Percentiles rank a stretch among this genome's conserved stretches.
Conservation (phyloP, 208 protist genomes). For the Acanthamoeba culbertsoni region DNA sequence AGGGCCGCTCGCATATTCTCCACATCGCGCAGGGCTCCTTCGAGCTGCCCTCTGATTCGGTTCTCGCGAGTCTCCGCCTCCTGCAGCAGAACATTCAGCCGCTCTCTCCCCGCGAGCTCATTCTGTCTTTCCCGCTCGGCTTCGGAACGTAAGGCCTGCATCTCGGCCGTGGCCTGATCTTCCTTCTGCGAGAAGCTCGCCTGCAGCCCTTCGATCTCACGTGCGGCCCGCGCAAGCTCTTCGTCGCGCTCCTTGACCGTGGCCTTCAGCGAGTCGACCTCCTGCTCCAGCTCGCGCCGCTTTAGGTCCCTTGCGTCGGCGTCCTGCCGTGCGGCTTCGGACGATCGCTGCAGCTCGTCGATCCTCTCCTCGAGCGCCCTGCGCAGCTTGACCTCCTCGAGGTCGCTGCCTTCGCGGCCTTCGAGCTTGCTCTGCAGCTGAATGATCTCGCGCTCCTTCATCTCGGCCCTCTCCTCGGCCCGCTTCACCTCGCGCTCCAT, state of each 20-base stretch:
- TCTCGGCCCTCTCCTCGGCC: background rate
- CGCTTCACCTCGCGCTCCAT: slow-evolving; percentile 16
- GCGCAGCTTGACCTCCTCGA: background rate
- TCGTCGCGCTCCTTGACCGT: background rate
- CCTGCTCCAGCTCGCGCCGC: background rate
- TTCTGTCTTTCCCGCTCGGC: background rate
- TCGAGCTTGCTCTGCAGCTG: background rate
- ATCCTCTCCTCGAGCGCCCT: background rate
- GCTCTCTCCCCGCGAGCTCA: background rate
- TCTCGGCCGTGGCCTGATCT: background rate
- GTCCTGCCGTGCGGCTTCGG: background rate
- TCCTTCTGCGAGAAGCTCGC: background rate
- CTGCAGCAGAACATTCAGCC: background rate
- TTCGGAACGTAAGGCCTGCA: background rate
- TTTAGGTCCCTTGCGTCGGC: background rate
- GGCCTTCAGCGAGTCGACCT: background rate
- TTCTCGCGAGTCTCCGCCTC: background rate
- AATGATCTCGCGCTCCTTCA: slow-evolving; percentile 39
- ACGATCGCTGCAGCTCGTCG: background rate
- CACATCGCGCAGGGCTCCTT: background rate
- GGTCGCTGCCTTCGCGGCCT: background rate
- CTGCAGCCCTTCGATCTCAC: background rate
- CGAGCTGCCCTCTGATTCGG: too few species aligned
- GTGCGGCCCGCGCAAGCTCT: background rate
- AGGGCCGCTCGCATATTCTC: background rate